These are phyloP conservation scores for Neurospora tetraspora DNA, from an alignment of 495 filamentous ascomycete species.

Conservation along the genomic window DNA sequence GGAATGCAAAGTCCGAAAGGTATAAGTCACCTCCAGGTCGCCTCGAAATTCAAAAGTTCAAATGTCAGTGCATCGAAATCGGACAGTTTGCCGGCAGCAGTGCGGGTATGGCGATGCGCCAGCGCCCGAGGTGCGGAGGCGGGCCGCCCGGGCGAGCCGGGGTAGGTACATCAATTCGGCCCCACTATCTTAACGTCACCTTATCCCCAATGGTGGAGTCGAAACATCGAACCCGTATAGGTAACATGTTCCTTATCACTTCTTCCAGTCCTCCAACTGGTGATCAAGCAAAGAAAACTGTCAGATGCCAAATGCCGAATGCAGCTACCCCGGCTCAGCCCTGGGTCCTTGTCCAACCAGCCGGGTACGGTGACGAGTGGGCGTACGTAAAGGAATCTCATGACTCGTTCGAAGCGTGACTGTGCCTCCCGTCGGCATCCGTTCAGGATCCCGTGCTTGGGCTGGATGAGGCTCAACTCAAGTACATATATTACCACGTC, in stretches of 20 bases:
- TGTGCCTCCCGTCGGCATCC: neutral
- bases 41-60: neutral
- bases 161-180: neutral
- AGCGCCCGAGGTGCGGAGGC: neutral
- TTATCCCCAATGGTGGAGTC: neutral
- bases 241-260: neutral
- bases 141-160: neutral
- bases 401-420: neutral
- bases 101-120: neutral
- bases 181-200: neutral
- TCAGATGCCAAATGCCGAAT: neutral
- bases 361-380: neutral
- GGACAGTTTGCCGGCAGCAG: neutral
- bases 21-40: neutral
- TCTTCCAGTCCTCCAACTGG: neutral
- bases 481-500: neutral
- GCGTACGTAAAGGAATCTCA: neutral
- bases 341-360: neutral
- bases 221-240: too few species aligned
- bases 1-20: neutral
- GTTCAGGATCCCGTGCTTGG: neutral
- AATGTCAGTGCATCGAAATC: neutral
- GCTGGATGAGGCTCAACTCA: neutral
- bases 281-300: neutral
- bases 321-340: neutral